Evolutionary conservation across 768 basidiomycete genomes (phyloP).

Genomic region (Suillus spraguei): DNA sequence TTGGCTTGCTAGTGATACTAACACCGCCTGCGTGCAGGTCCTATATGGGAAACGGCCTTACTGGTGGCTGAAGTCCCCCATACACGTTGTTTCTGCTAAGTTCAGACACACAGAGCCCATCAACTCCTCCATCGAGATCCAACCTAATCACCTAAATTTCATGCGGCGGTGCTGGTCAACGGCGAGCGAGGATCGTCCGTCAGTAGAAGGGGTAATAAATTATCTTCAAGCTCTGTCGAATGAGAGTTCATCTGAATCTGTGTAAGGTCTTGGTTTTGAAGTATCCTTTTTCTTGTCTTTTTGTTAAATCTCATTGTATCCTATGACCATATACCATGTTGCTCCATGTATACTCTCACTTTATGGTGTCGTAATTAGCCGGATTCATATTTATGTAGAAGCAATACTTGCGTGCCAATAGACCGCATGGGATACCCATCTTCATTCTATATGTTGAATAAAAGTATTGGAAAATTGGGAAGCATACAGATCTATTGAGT

Average conservation of each 20-base stretch:
- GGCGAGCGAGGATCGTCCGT: constrained; percentile 9
- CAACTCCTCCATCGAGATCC: constrained; percentile 11
- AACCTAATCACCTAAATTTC: constrained; percentile 20
- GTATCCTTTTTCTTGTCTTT: too few relatives aligned
- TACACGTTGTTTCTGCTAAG: constrained; percentile 25
- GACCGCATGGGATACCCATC: neutral
- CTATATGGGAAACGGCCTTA: constrained; percentile 26
- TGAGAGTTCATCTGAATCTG: neutral
- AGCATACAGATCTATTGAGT: too few relatives aligned
- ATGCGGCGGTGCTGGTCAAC: constrained; percentile 31
- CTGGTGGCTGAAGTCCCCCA: constrained; percentile 24
- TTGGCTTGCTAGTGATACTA: neutral
- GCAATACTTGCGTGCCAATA: neutral
- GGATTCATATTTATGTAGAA: neutral
- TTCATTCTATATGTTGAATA: neutral
- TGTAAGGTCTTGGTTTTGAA: neutral
- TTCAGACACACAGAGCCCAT: constrained; percentile 17
- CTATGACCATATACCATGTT: neutral
- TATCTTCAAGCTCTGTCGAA: neutral
- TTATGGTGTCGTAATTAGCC: neutral
- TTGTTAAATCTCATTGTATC: neutral
- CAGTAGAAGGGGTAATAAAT: neutral
- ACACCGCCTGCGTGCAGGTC: constrained; percentile 22
- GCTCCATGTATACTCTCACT: neutral
- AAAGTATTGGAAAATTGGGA: neutral